Percentiles rank a stretch among this genome's conserved stretches.
Evolutionary conservation across 495 filamentous ascomycete species (phyloP).

Genomic region (Podospora comata): DNA sequence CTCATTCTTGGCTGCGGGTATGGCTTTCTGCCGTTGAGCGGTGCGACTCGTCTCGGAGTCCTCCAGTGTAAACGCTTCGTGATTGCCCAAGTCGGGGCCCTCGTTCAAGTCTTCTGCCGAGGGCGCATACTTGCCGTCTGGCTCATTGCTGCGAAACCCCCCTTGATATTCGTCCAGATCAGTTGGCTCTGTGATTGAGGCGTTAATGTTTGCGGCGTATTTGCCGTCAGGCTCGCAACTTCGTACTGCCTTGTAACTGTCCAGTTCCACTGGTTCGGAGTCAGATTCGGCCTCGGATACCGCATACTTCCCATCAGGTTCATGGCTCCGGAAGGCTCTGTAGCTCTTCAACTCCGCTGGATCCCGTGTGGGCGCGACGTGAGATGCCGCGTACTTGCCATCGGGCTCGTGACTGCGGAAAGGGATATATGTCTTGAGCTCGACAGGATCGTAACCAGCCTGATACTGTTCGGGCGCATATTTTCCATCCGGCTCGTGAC

Average conservation of each 20-base stretch:
- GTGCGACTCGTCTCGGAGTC: conserved; percentile 26
- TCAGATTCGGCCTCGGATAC: conserved; percentile 16
- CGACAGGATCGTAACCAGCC: background rate
- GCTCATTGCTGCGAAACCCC: conserved; percentile 15
- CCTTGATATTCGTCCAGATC: conserved; percentile 5
- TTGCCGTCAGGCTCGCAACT: conserved; percentile 12
- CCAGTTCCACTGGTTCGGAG: conserved; percentile 25
- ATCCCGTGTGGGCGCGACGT: background rate
- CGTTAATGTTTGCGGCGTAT: conserved; percentile 8
- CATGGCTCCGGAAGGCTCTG: conserved; percentile 31
- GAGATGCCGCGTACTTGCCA: conserved; percentile 24
- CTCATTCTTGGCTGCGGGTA: background rate
- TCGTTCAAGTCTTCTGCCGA: conserved; percentile 21
- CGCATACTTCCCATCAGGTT: conserved; percentile 33
- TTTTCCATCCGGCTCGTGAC: conserved; percentile 35
- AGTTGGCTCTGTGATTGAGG: background rate
- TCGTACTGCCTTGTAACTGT: conserved; percentile 24
- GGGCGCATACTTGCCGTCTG: conserved; percentile 4
- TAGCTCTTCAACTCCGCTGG: conserved; percentile 18
- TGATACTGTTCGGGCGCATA: conserved; percentile 25
- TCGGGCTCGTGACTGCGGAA: conserved; percentile 35
- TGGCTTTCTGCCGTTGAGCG: background rate
- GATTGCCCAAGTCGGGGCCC: conserved; percentile 35
- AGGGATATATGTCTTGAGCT: conserved; percentile 22
- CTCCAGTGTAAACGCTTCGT: conserved; percentile 31